Conservation (phyloP, 345 rosid species). For the Populus simonii region DNA sequence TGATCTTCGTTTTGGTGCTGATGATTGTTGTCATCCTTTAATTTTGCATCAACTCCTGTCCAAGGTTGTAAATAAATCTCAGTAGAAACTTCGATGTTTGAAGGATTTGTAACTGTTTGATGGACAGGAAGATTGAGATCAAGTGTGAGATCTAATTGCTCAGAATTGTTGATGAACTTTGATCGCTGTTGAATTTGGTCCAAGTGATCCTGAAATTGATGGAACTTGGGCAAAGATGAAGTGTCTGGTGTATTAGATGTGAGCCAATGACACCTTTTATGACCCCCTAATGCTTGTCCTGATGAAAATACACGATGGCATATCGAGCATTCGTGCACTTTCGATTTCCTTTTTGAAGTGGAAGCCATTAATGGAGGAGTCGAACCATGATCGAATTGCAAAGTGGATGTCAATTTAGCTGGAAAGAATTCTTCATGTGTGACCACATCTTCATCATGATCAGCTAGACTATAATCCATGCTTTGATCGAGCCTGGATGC, state of each 20-base stretch:
- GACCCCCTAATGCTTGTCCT: conserved; percentile 96
- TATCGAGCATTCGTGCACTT: conserved; percentile 88
- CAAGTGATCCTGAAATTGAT: conserved; percentile 48
- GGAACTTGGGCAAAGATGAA: conserved; percentile 49
- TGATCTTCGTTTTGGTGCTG: conserved; percentile 17
- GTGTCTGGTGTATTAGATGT: conserved; percentile 63
- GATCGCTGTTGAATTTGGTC: conserved; percentile 48
- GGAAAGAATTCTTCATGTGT: conserved; percentile 50
- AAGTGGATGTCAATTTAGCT: conserved; percentile 26
- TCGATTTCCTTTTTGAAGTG: conserved; percentile 58
- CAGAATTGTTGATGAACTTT: conserved; percentile 34
- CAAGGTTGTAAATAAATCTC: conserved; percentile 45
- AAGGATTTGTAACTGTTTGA: conserved; percentile 13
- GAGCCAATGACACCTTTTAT: conserved; percentile 97
- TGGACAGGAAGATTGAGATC: conserved; percentile 72
- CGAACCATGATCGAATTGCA: conserved; percentile 42
- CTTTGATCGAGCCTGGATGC: conserved; percentile 59
- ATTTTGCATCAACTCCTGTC: conserved; percentile 35
- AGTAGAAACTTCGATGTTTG: conserved; percentile 33
- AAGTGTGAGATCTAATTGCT: conserved; percentile 49
- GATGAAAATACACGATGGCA: conserved; percentile 89
- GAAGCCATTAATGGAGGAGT: conserved; percentile 25
- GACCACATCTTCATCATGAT: conserved; percentile 48
- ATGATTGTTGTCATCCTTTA: conserved; percentile 15
- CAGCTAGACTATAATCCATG: conserved; percentile 33